phyloP scores from a whole-genome alignment of 2,329 filamentous ascomycete genomes.

The Sclerotiophoma versabilis region DNA sequence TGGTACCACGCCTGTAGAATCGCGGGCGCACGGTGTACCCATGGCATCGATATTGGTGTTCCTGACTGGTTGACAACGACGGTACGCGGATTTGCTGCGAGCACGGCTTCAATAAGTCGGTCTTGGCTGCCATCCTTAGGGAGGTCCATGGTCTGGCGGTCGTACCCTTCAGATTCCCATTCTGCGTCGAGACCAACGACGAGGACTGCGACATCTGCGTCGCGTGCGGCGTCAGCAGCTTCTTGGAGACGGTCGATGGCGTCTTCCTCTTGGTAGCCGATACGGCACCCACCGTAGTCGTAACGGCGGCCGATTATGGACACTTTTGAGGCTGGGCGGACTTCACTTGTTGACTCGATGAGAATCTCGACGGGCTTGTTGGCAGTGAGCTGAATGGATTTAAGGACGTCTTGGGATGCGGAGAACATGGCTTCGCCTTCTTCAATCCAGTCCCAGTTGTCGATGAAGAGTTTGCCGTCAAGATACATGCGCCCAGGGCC shows the following conservation, averaged over 20 bases:
- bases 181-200: conserved; percentile 80
- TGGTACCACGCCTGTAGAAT: conserved; percentile 83
- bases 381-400: conserved; percentile 66
- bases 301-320: conserved; percentile 65
- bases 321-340: conserved; percentile 67
- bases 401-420: conserved; percentile 69
- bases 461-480: conserved; percentile 65
- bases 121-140: conserved; percentile 65
- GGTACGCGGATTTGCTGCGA: conserved; percentile 70
- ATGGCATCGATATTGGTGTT: conserved; percentile 75
- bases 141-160: conserved; percentile 68
- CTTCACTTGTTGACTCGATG: conserved; percentile 71
- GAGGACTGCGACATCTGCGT: conserved; percentile 78
- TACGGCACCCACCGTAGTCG: conserved; percentile 73
- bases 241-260: conserved; percentile 62
- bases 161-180: conserved; percentile 76
- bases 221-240: conserved; percentile 71
- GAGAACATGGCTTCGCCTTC: conserved; percentile 76
- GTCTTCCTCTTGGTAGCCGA: conserved; percentile 73
- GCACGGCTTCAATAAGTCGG: conserved; percentile 68
- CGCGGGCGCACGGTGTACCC: conserved; percentile 68
- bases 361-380: conserved; percentile 67
- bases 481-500: conserved; percentile 69
- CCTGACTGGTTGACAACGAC: conserved; percentile 79
- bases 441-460: conserved; percentile 74